These are phyloP conservation scores for Diaporthe caulivora DNA, from an alignment of 2,329 filamentous ascomycete genomes.

Conservation along the genomic window DNA sequence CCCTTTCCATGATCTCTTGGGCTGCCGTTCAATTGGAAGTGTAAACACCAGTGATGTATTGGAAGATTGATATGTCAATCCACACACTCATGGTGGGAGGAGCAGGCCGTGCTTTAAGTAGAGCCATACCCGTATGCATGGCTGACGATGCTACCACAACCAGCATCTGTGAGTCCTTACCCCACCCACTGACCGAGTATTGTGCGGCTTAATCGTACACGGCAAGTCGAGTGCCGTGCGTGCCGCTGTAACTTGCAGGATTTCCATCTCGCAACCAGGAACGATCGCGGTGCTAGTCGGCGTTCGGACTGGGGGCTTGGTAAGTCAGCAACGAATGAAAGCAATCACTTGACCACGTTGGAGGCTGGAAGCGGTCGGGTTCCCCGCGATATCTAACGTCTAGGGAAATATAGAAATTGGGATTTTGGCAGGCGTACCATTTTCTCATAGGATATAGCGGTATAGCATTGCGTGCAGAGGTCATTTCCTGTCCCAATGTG, in stretches of 20 bases:
- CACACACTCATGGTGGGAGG: neutral
- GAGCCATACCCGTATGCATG: too few relatives aligned
- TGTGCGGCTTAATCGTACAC: neutral
- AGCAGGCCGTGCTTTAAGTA: neutral
- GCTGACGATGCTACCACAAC: neutral
- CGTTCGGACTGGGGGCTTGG: neutral
- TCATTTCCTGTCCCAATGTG: neutral
- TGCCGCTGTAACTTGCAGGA: neutral
- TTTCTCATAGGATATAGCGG: neutral
- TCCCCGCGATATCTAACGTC: neutral
- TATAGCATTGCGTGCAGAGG: neutral
- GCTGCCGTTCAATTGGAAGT: neutral
- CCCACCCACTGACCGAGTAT: neutral
- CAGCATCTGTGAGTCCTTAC: neutral
- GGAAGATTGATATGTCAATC: neutral
- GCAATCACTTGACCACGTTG: constrained; percentile 5
- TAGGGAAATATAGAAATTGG: neutral
- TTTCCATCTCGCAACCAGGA: neutral
- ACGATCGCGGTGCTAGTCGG: constrained; percentile 7
- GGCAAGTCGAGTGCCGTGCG: neutral
- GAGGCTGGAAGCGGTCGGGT: neutral
- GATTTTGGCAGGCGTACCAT: neutral
- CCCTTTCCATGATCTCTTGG: too few relatives aligned
- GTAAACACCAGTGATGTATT: neutral
- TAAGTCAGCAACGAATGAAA: neutral